Evolutionary conservation across 805 yeast genomes (phyloP), one percentile per base, ranked within the genome.

Genomic region (Candida ortonii): DNA sequence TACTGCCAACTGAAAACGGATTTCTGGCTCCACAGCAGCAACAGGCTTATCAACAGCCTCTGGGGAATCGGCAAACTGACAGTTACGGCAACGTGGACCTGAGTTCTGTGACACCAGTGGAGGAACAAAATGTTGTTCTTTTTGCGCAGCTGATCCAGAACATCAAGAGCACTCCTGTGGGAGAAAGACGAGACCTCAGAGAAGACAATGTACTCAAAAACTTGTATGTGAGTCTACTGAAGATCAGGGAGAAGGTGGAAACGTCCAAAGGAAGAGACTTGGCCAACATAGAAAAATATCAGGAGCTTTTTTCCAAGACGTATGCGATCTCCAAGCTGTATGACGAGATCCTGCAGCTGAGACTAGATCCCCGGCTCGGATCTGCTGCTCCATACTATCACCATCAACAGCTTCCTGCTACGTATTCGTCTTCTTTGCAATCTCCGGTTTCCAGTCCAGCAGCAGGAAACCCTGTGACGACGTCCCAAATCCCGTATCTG

Each of bases 261-360:
- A 66, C 67, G 26, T 71, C 81, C 10, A 59, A 84, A 19, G 68
- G 76, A 28, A 74, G 71, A 18, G 67, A 85, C 2, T 68, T 72
- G 20, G 70, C 71, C 22, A 79, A 74, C 44, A 76, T 86, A 49
- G 90, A 86, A 33, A 57, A 62, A 14, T 71, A 80, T 42, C 71
- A 83, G 43, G 85, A 83, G 30, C 67, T 84, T 76, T 86, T 84
- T 60, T 74, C 82, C 30, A 86, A 88, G 50, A 71, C 88, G 35
- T 80, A 84, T 35, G 79, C 87, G 5, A 80, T 86, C 20, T 73
- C 79, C 52, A 71, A 82, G 41, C 65, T 82, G n/a, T 88, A 87
- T 50, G 95, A 87, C 55, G 74, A 73, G 40, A 69, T 83, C 31
- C 65, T 87, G 39, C 95, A 88, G 39, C 62, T 67, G 18, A 58